Evolutionary conservation across 345 rosid genomes (phyloP).

Genomic region (Gossypium herbaceum): DNA sequence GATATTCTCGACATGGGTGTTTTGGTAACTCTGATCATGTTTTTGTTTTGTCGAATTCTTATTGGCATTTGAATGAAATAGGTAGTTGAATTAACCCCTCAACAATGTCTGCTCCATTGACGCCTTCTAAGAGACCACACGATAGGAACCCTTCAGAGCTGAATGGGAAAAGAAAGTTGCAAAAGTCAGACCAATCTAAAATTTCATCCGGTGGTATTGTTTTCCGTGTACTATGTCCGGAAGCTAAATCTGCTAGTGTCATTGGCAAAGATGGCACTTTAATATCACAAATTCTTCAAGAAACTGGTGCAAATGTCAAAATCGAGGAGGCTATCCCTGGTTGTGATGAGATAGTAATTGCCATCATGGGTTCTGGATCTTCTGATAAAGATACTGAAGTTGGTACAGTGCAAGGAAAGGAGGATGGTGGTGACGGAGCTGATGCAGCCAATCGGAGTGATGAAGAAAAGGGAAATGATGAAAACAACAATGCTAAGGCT

Average conservation of each 20-base stretch:
- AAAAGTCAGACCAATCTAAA: constrained; percentile 34
- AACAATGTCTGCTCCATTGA: constrained; percentile 45
- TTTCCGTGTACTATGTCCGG: constrained; percentile 49
- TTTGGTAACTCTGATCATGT: background rate
- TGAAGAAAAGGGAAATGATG: constrained; percentile 22
- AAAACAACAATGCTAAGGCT: constrained; percentile 27
- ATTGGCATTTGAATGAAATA: background rate
- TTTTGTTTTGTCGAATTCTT: constrained; percentile 2
- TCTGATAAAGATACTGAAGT: constrained; percentile 30
- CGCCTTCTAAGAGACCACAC: constrained; percentile 53
- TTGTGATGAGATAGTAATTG: constrained; percentile 58
- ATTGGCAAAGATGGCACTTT: constrained; percentile 38
- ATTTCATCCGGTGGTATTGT: constrained; percentile 17
- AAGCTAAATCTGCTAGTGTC: constrained; percentile 33
- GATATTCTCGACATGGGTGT: background rate
- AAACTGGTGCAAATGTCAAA: constrained; percentile 44
- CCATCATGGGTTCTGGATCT: constrained; percentile 32
- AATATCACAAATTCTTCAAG: constrained; percentile 43
- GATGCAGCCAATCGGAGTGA: constrained; percentile 20
- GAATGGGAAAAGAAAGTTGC: constrained; percentile 48
- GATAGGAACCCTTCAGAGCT: constrained; percentile 35
- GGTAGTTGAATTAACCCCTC: background rate
- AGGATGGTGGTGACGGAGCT: constrained; percentile 22
- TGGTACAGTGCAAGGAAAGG: constrained; percentile 11
- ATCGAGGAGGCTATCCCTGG: constrained; percentile 51